Percentiles rank a stretch among this genome's conserved stretches.
Evolutionary conservation across 169 alveolate genomes (phyloP).

Genomic region (Theileria orientalis): DNA sequence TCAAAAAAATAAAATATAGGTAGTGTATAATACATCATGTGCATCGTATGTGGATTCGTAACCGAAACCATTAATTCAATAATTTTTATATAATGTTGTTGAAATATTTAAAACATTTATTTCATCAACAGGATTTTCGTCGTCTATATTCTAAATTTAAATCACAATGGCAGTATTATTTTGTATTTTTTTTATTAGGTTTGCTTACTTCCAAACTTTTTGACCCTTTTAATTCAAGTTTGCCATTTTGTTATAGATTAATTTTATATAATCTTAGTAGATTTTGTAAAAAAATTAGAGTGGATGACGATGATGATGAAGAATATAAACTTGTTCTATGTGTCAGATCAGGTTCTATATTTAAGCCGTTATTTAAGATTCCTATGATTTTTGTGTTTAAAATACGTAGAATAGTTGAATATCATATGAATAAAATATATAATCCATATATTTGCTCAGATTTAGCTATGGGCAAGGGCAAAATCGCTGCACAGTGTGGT

Average conservation of each 20-base stretch:
- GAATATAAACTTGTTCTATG: slow-evolving; percentile 58
- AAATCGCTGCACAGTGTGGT: slow-evolving; percentile 91
- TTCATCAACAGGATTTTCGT: background rate
- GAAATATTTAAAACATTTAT: background rate
- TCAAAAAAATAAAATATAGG: background rate
- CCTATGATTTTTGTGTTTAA: background rate
- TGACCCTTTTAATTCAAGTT: background rate
- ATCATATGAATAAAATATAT: too few species aligned
- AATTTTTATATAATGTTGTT: background rate
- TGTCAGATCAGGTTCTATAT: slow-evolving; percentile 67
- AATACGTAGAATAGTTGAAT: background rate
- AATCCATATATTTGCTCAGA: slow-evolving; percentile 61
- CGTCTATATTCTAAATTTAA: background rate
- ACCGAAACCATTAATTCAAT: too few species aligned
- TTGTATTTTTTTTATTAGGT: background rate
- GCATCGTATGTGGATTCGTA: background rate
- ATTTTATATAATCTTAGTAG: background rate
- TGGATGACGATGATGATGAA: background rate
- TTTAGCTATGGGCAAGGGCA: slow-evolving; percentile 90
- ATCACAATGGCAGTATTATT: background rate
- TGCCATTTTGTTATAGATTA: background rate
- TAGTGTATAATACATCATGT: background rate
- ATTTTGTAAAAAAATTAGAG: background rate
- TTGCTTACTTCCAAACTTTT: background rate
- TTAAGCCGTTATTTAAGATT: background rate